Conservation (phyloP, 208 protist species). For the Acanthamoeba lenticulata region DNA sequence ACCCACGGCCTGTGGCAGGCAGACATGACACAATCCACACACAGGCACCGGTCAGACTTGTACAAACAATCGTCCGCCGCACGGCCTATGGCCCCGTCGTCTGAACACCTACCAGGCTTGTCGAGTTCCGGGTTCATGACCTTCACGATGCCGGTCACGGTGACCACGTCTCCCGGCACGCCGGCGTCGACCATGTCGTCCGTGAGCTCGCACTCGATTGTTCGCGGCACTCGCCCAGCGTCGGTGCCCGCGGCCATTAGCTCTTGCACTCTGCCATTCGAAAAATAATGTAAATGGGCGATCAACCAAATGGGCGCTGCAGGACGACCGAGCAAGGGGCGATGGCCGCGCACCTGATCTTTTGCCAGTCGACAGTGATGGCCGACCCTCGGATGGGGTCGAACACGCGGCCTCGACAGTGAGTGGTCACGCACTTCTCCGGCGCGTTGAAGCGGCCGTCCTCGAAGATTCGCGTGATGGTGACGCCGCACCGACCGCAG, state of each 20-base stretch:
- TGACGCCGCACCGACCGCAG: constrained; percentile 82
- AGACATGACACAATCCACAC: too few species aligned
- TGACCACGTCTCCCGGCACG: constrained; percentile 90
- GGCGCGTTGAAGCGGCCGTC: constrained; percentile 68
- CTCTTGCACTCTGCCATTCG: constrained; percentile 86
- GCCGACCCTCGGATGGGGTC: constrained; percentile 74
- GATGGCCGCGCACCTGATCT: constrained; percentile 72
- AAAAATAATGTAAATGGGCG: not conserved
- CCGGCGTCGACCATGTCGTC: constrained; percentile 90
- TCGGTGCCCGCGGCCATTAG: constrained; percentile 80
- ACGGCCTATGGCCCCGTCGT: too few species aligned
- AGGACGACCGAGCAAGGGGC: not conserved
- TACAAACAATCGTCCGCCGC: too few species aligned
- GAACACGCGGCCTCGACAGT: constrained; percentile 83
- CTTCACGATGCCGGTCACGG: constrained; percentile 89
- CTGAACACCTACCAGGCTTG: not conserved
- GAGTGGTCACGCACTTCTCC: constrained; percentile 57
- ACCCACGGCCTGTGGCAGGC: too few species aligned
- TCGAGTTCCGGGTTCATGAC: constrained; percentile 71
- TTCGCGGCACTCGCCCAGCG: constrained; percentile 89
- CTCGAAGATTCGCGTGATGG: constrained; percentile 65
- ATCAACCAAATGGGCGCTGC: not conserved
- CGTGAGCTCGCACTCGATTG: constrained; percentile 90
- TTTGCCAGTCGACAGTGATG: constrained; percentile 88
- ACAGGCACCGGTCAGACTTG: not conserved